These are phyloP conservation scores for Pouteria campechiana DNA, from an alignment of 179 eudicot species.

Conservation along the genomic window DNA sequence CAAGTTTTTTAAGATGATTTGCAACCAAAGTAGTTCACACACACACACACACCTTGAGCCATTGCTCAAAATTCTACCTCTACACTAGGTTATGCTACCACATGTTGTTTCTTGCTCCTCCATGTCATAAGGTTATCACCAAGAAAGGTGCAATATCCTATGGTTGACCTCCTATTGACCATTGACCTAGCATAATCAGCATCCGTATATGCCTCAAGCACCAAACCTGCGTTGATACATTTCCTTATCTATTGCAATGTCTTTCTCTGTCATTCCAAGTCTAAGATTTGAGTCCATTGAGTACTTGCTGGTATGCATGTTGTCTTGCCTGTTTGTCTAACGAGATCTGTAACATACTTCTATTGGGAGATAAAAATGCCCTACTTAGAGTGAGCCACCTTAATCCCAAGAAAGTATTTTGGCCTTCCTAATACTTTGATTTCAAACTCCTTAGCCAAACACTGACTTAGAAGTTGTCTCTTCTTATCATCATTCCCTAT, in stretches of 20 bases:
- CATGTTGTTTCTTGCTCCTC: constrained; percentile 6
- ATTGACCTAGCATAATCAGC: background rate
- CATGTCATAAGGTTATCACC: constrained; percentile 1
- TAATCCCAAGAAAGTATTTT: constrained; percentile 1
- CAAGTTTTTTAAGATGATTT: background rate
- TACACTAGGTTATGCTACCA: background rate
- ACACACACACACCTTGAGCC: constrained; percentile 7
- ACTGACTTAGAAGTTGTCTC: background rate
- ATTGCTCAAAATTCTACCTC: constrained; percentile 3
- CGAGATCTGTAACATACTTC: too few relatives aligned
- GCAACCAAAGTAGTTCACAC: constrained; percentile 6
- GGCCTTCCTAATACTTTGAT: background rate
- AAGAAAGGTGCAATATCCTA: too few relatives aligned
- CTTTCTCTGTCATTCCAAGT: background rate
- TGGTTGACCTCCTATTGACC: background rate
- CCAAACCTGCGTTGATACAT: background rate
- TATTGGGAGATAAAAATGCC: too few relatives aligned
- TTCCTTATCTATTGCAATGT: background rate
- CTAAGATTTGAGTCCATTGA: background rate
- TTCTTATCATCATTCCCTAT: constrained; percentile 1
- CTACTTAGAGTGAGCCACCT: background rate
- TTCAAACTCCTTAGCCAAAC: background rate
- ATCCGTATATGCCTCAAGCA: background rate
- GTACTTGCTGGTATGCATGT: background rate
- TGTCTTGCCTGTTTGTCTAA: too few relatives aligned